Base-by-base conservation (phyloP, 2,329 filamentous ascomycete species). In the Talaromyces sp. region DNA sequence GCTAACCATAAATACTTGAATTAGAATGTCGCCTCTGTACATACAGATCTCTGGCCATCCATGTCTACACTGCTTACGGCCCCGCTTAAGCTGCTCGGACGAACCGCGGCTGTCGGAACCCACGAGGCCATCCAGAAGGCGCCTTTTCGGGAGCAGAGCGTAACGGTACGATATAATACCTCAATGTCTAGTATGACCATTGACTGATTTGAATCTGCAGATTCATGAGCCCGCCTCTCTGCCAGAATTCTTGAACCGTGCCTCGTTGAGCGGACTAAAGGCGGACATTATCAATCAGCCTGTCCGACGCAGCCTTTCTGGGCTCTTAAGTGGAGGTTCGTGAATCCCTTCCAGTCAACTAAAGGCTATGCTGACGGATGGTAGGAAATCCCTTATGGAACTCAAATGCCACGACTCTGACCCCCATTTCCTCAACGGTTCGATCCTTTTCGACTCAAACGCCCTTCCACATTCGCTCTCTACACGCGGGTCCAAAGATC, bases 21-120 rank as follows among this genome's bases (percentile, higher is more conserved):
- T n/a, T 57, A 84, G 80, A 77, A 75, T 54, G 66, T 81, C 45
- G 66, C 70, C 42, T 68, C 70, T n/a, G 69, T 68, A 49, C 70
- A 72, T 36, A 71, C 75, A 32, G 75, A 77, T 59, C 55, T 77
- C 45, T 77, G 73, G 75, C 74, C 76, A 39, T 72, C 70, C 22
- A 67, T 79, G 61, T 73, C 71, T 43, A 76, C 65, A 53, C 54
- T 70, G 47, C 58, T 77, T 40, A 61, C 64, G 39, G 63, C 66
- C 52, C 71, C 74, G 22, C 71, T 68, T 69, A 75, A 68, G 54
- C 60, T 60, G 41, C 48, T 67, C 48, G 65, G 66, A 27, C 63
- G 57, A 57, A 50, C 49, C 48, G 53, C 59, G 47, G 51, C 43
- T 41, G 49, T 43, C 49, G 44, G 41, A 33, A 37, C 48, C 54